Percentiles rank a stretch among this genome's conserved stretches.
Conservation (phyloP, 495 filamentous ascomycete genomes). For the Lepidopterella palustris region DNA sequence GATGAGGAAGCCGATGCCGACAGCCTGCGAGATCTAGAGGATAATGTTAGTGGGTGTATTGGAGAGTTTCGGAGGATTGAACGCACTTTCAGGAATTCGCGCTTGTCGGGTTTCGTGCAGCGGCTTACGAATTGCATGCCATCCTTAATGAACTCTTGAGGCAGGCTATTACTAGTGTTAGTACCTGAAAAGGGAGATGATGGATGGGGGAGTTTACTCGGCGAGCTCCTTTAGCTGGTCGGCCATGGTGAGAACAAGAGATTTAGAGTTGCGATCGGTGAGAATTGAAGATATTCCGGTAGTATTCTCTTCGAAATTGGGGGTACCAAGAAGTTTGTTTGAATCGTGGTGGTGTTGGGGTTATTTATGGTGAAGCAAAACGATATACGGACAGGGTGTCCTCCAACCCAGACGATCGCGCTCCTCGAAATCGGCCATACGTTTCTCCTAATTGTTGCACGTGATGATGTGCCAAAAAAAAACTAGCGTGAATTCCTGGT, state of each 20-base stretch:
- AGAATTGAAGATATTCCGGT: too few relatives aligned
- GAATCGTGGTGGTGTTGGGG: neutral
- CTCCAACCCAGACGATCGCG: too few relatives aligned
- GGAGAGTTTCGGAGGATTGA: neutral
- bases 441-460: too few relatives aligned
- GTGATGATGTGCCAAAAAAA: conserved; percentile 3
- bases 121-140: conserved; percentile 74
- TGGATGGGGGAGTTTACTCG: conserved; percentile 1
- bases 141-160: conserved; percentile 74
- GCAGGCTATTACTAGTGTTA: too few relatives aligned
- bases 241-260: conserved; percentile 8
- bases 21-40: conserved; percentile 77
- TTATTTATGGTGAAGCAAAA: too few relatives aligned
- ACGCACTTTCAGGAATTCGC: conserved; percentile 65
- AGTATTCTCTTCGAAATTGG: too few relatives aligned
- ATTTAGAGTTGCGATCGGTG: too few relatives aligned
- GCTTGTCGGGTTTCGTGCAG: conserved; percentile 81
- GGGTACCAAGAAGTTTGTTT: too few relatives aligned
- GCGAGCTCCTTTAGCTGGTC: conserved; percentile 64
- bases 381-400: too few relatives aligned
- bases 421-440: too few relatives aligned
- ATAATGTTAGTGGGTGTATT: neutral
- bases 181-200: conserved; percentile 31
- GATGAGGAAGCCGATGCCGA: conserved; percentile 83
- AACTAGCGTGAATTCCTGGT: neutral